A percentile compares a stretch with the other conserved stretches of the same genome.
These are phyloP conservation scores for Saccharomycopsis fibuligera DNA, from an alignment of 805 yeast species.

Conservation along the genomic window DNA sequence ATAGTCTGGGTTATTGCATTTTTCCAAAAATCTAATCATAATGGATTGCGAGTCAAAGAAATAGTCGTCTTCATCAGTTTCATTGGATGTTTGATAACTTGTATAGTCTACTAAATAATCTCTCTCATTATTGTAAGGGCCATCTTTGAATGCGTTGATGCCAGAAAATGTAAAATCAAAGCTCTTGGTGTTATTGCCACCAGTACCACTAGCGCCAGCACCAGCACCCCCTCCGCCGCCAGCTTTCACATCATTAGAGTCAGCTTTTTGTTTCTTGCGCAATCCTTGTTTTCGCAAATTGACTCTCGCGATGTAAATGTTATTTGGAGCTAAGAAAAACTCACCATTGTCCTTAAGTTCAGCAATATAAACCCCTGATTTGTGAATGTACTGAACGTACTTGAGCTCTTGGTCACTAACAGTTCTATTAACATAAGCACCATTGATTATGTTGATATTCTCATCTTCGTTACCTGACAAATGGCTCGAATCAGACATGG, in stretches of 20 bases:
- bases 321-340: constrained; percentile 79
- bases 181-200: constrained; percentile 27
- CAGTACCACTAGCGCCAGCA: too few species aligned
- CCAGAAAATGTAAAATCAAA: not conserved
- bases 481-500: constrained; percentile 29
- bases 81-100: constrained; percentile 10
- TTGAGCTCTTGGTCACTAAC: constrained; percentile 3
- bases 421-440: not conserved
- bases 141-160: not conserved
- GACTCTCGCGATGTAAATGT: constrained; percentile 70
- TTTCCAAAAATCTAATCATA: constrained; percentile 59
- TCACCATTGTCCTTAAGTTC: constrained; percentile 77
- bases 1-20: constrained; percentile 47
- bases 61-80: constrained; percentile 21
- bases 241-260: not conserved
- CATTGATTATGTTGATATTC: not conserved
- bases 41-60: constrained; percentile 64
- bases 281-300: constrained; percentile 37
- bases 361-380: constrained; percentile 82
- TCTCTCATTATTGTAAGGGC: too few species aligned
- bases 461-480: constrained; percentile 27
- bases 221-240: too few species aligned
- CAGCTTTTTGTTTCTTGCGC: not conserved
- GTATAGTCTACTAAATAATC: constrained; percentile 13
- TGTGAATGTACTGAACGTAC: constrained; percentile 84